Conservation (phyloP, 306 rosid species). For the Prunus campanulata region DNA sequence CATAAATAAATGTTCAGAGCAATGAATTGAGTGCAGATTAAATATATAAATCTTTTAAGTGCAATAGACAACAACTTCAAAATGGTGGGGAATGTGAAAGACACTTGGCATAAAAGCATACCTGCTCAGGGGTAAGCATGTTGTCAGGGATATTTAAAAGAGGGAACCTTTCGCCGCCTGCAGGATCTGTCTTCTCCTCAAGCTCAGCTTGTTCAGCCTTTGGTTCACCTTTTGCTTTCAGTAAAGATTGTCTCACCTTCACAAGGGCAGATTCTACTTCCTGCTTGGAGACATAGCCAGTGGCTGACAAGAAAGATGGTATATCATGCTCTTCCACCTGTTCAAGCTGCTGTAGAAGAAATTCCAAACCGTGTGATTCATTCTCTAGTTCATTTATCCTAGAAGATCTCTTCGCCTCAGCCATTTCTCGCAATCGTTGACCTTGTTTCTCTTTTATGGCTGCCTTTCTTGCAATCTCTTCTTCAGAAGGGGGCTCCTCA, state of each 20-base stretch:
- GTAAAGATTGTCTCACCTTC: conserved; percentile 73
- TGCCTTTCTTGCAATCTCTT: conserved; percentile 97
- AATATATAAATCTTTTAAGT: neutral
- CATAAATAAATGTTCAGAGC: neutral
- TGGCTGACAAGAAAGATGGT: conserved; percentile 70
- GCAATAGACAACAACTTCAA: conserved; percentile 21
- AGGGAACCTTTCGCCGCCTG: conserved; percentile 56
- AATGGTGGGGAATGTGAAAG: conserved; percentile 17
- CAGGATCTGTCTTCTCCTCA: conserved; percentile 59
- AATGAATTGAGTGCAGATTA: neutral
- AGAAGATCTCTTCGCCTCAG: conserved; percentile 90
- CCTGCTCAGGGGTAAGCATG: conserved; percentile 84
- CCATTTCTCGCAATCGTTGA: conserved; percentile 97
- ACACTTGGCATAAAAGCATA: conserved; percentile 32
- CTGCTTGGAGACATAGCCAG: conserved; percentile 82
- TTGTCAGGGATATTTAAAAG: conserved; percentile 82
- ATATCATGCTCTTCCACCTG: conserved; percentile 62
- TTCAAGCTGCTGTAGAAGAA: conserved; percentile 79
- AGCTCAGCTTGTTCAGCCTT: conserved; percentile 68
- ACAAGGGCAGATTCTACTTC: conserved; percentile 79
- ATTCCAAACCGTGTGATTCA: conserved; percentile 74
- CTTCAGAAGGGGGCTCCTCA: conserved; percentile 96
- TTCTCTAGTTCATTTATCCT: conserved; percentile 93
- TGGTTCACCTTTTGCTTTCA: conserved; percentile 87
- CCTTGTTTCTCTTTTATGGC: conserved; percentile 92